Evolutionary conservation across 805 yeast genomes (phyloP), one percentile per base, ranked within the genome.

Genomic region (Suhomyces vadensis): DNA sequence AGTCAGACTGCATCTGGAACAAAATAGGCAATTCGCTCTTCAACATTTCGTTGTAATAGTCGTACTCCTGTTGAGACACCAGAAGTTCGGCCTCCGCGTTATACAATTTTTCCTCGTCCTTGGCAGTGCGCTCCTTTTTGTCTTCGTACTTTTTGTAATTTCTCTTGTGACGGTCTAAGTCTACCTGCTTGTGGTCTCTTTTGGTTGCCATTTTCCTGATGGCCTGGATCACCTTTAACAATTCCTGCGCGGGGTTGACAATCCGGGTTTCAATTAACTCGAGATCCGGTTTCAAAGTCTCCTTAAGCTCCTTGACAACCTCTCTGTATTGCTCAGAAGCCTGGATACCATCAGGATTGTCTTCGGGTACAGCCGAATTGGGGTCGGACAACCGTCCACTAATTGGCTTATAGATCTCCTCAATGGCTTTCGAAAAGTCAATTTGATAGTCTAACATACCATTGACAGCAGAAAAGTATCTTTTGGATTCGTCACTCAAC

Each of bases 351-450:
- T 94, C 95, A 3, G 97, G 97, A 60, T 91, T 91, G 54, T 95
- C 97, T 62, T 94, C 99, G 0, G 91, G 91, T 37, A 81, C 78
- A 2, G 88, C 66, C 6, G 94, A 80, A 59, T 83, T 87, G 6
- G 97, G 97, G 63, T 94, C 98, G 11, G 94, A 82, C 61, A 87
- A 73, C 49, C 90, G 82, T 35, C 99, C 99, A 44, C 94, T 83
- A 49, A 94, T 94, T 1, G 99, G 99, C 67, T 92, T 89, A 71
- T 90, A 94, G 48, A 94, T 86, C 61, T 91, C 97, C 64, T 91
- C 97, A 67, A 94, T 89, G 3, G 95, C 92, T 58, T 85, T 85
- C n/a, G 96, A 86, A 64, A 91, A 94, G 47, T 92, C 97, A 53
- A 92, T 85, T 65, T 94, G 99, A 65, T 87, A 94, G 46, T 82